Evolutionary conservation across 78 protist species (phyloP), one percentile per base, ranked within the genome.

Genomic region (Polysphondylium violaceum): DNA sequence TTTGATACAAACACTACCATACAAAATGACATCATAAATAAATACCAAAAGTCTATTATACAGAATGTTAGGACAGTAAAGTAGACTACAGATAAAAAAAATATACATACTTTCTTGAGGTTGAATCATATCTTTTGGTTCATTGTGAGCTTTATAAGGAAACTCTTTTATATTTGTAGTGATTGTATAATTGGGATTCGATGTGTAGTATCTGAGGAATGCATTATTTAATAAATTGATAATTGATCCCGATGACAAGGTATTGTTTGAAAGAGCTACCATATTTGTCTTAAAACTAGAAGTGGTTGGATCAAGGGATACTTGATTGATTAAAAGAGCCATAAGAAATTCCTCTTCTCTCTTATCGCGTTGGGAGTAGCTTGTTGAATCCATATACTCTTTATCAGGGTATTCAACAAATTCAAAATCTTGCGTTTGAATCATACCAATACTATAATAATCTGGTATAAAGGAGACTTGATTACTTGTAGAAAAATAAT

Each of bases 31-130:
- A 73, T 17, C 79, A 73, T 73, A n/a, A 73, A 73, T 31, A 73
- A 56, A 53, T 73, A 73, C 79, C 79, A 73, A 33, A 73, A 73
- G n/a, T 73, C 79, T 73, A 73, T 55, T 5, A 55, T 50, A 12
- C 8, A 51, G 50, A 31, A 50, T 47, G 53, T 47, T 27, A 44
- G 31, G 5, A 50, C 8, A 12, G 1, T 19, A 72, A 4, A 72
- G n/a, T 51, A 11, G 53, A 11, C 11, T 14, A 14, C 11, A 47
- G 11, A n/a, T n/a, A n/a, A 11, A 11, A 47, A 29, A 23, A 8
- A 50, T 29, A 51, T 43, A 72, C 79, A 35, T 73, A 73, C 79
- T 73, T 36, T 73, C 79, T 73, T 73, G 79, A 19, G 79, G 79
- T 36, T 73, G 79, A 11, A 73, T 73, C 79, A 73, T 73, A 73